Percentiles rank a stretch among this genome's conserved stretches.
These are phyloP conservation scores for Ophiobolus disseminans DNA, from an alignment of 2,329 filamentous ascomycete species.

Conservation along the genomic window DNA sequence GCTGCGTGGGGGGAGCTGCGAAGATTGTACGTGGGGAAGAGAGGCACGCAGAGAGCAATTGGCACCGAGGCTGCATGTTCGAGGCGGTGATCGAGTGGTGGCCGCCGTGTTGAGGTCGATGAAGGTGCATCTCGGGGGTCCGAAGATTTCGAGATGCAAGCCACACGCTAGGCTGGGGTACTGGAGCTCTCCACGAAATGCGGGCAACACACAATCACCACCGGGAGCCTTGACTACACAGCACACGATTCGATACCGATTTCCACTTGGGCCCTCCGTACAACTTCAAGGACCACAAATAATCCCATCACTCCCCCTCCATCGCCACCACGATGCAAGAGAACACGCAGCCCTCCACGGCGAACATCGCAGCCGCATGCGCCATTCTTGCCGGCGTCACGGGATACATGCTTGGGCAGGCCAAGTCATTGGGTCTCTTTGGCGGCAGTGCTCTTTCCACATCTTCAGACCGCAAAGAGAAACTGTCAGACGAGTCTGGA, in stretches of 20 bases:
- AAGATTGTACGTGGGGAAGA: slow-evolving; percentile 16
- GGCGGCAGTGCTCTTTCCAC: slow-evolving; percentile 56
- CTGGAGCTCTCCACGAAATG: slow-evolving; percentile 2
- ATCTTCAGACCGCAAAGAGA: slow-evolving; percentile 17
- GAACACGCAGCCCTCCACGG: slow-evolving; percentile 58
- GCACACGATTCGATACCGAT: too few relatives aligned
- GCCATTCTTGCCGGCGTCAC: slow-evolving; percentile 75
- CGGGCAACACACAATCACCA: neutral
- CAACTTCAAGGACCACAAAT: too few relatives aligned
- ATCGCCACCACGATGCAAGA: slow-evolving; percentile 38
- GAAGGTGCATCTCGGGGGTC: slow-evolving; percentile 25
- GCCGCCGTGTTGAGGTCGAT: neutral
- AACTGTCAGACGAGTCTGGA: slow-evolving; percentile 28
- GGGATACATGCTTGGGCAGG: slow-evolving; percentile 76
- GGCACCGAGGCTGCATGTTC: slow-evolving; percentile 39
- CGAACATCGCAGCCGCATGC: slow-evolving; percentile 72
- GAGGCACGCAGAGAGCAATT: slow-evolving; percentile 38
- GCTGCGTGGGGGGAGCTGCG: slow-evolving; percentile 21
- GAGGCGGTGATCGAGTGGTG: slow-evolving; percentile 8
- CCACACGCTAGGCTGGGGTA: slow-evolving; percentile 3
- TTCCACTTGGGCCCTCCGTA: too few relatives aligned
- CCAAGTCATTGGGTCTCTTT: slow-evolving; percentile 75
- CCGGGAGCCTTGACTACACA: neutral
- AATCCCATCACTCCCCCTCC: neutral
- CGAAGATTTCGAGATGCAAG: slow-evolving; percentile 30